Evolutionary conservation across 345 rosid genomes (phyloP).

Genomic region (Zanthoxylum bungeanum): DNA sequence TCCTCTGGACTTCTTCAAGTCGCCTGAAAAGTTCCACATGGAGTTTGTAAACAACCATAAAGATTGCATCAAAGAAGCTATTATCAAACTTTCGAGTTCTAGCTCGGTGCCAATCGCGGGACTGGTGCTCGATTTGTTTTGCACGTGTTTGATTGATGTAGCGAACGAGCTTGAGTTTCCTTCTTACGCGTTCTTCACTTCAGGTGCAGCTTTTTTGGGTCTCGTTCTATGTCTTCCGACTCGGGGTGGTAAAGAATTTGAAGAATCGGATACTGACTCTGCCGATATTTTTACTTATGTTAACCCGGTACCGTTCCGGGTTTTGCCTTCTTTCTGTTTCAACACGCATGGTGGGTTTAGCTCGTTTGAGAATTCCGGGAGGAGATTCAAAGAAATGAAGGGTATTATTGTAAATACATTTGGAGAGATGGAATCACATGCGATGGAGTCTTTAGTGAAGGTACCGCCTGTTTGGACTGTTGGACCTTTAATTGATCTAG

Average conservation of each 20-base stretch:
- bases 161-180: slow-evolving; percentile 34
- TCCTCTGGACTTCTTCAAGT: neutral
- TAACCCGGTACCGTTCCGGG: slow-evolving; percentile 18
- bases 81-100: neutral
- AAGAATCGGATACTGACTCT: neutral
- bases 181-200: slow-evolving; percentile 29
- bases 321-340: slow-evolving; percentile 13
- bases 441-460: slow-evolving; percentile 4
- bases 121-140: slow-evolving; percentile 36
- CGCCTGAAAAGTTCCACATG: neutral
- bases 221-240: slow-evolving; percentile 17
- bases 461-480: slow-evolving; percentile 23
- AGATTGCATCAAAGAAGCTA: slow-evolving; percentile 17
- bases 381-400: slow-evolving; percentile 16
- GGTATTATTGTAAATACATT: slow-evolving; percentile 33
- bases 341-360: neutral
- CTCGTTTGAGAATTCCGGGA: neutral
- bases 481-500: slow-evolving; percentile 36
- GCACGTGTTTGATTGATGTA: slow-evolving; percentile 32
- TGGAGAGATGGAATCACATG: slow-evolving; percentile 25
- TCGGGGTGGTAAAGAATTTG: slow-evolving; percentile 10
- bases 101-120: slow-evolving; percentile 19
- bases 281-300: slow-evolving; percentile 4
- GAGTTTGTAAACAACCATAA: slow-evolving; percentile 11
- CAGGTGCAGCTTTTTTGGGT: slow-evolving; percentile 23